A percentile compares a stretch with the other conserved stretches of the same genome.
phyloP scores from a whole-genome alignment of 1,284 basidiomycete genomes.

The Paramarasmius palmivorus region DNA sequence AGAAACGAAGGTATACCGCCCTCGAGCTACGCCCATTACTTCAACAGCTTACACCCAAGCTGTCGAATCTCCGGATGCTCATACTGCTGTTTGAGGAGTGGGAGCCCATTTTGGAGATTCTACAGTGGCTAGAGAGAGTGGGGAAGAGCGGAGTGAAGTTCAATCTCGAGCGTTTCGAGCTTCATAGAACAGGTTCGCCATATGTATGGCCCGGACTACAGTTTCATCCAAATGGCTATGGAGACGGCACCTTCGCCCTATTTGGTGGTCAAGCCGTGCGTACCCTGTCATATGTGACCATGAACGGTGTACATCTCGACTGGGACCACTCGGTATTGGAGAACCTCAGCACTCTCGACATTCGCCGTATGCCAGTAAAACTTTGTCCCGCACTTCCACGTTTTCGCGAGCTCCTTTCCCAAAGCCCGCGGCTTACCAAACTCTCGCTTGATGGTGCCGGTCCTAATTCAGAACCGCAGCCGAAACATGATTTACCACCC shows the following conservation, averaged over 20 bases:
- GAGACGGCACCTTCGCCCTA: slow-evolving; percentile 35
- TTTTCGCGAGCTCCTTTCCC: slow-evolving; percentile 52
- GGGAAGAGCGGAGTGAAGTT: neutral
- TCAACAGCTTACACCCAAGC: slow-evolving; percentile 45
- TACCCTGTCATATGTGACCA: slow-evolving; percentile 44
- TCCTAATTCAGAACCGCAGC: slow-evolving; percentile 35
- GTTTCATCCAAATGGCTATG: slow-evolving; percentile 32
- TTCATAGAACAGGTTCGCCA: slow-evolving; percentile 51
- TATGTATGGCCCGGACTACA: slow-evolving; percentile 43
- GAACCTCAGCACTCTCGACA: slow-evolving; percentile 59
- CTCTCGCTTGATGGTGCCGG: slow-evolving; percentile 61
- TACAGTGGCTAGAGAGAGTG: slow-evolving; percentile 41
- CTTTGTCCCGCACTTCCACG: slow-evolving; percentile 44
- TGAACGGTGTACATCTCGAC: slow-evolving; percentile 58
- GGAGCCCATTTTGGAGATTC: slow-evolving; percentile 47
- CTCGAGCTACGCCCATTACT: slow-evolving; percentile 46
- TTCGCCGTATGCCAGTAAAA: slow-evolving; percentile 55
- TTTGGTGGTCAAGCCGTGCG: slow-evolving; percentile 46
- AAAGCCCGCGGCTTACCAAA: slow-evolving; percentile 48
- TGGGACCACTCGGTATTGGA: slow-evolving; percentile 46
- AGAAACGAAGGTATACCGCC: slow-evolving; percentile 35
- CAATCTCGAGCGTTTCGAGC: slow-evolving; percentile 53
- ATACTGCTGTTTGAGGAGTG: slow-evolving; percentile 53
- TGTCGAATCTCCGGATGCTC: slow-evolving; percentile 55
- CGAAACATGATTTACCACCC: neutral